These are phyloP conservation scores for Calophaca sinica DNA, from an alignment of 306 rosid species.

Conservation along the genomic window DNA sequence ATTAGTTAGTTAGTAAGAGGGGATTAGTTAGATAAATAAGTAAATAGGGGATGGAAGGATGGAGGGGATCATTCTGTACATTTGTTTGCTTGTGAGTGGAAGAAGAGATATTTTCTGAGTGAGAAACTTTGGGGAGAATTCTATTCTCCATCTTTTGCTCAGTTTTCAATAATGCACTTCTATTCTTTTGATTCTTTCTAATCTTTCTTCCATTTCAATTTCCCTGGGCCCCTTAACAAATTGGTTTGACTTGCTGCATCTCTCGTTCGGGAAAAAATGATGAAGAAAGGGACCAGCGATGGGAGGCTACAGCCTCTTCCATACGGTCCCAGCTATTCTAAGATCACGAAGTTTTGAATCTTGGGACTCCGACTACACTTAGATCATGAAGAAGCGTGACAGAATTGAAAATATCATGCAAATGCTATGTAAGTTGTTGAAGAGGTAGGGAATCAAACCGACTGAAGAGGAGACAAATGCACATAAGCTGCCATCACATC, in stretches of 20 bases:
- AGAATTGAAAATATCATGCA: too few relatives aligned
- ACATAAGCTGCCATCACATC: too few relatives aligned
- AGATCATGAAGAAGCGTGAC: too few relatives aligned
- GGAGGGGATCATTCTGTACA: background rate
- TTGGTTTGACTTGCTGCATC: background rate
- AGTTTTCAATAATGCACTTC: background rate
- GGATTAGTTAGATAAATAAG: background rate
- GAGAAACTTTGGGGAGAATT: background rate
- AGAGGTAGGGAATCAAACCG: too few relatives aligned
- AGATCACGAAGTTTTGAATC: too few relatives aligned
- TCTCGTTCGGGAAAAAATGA: background rate
- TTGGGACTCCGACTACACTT: too few relatives aligned
- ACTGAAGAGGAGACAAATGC: too few relatives aligned
- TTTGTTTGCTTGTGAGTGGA: background rate
- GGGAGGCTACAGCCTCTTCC: background rate
- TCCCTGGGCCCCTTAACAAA: slow-evolving; percentile 1
- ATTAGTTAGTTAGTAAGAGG: background rate
- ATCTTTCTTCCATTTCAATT: background rate
- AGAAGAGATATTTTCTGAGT: background rate
- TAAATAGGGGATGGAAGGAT: slow-evolving; percentile 5
- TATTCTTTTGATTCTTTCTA: background rate
- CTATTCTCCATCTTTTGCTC: background rate
- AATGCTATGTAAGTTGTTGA: too few relatives aligned
- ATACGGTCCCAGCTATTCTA: slow-evolving; percentile 1
- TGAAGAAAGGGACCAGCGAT: background rate